Base-by-base conservation (phyloP, 2,329 filamentous ascomycete species). In the Trichophyton rubrum region DNA sequence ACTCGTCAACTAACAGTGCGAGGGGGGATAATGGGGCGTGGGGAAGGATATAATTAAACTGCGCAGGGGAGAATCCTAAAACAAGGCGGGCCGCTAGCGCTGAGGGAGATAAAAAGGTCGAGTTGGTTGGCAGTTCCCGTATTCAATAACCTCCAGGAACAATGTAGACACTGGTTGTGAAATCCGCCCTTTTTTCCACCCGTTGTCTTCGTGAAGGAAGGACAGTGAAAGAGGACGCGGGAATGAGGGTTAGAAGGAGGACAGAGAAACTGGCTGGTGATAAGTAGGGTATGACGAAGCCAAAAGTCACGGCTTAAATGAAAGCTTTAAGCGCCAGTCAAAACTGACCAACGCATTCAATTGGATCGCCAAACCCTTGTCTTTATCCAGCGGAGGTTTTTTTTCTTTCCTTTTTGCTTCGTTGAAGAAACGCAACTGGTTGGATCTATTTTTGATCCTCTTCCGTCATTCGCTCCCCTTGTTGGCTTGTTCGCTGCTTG, bases 241-340 rank as follows among this genome's bases (percentile, higher is more conserved):
- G 41, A n/a, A 9, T 15, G 5, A 9, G 9, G 20, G 17, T n/a
- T 24, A 13, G 7, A 24, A 27, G 6, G 24, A 49, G 17, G 45
- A 13, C 9, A 15, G 45, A 3, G 5, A 27, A 27, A 38, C 9
- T 6, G 33, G 33, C 33, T 9, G 9, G 11, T 9, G 22, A 24
- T 9, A 27, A 24, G 11, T 24, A 49, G 45, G 22, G 11, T 51
- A 51, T 51, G 45, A 51, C 45, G 45, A 51, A 15, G 45, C 17
- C 41, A 45, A 6, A 7, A 47, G 43, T 51, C 22, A 51, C 45
- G 20, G 40, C 20, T 24, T 13, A 27, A 51, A 15, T 13, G 13
- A 35, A 55, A 35, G 51, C 51, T 55, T 27, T 55, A 55, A 55
- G 51, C 51, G 51, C 51, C 51, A 30, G 33, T 30, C n/a, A 35